These are phyloP conservation scores for Boletus subcaerulescens DNA, from an alignment of 768 basidiomycete species.

Conservation along the genomic window DNA sequence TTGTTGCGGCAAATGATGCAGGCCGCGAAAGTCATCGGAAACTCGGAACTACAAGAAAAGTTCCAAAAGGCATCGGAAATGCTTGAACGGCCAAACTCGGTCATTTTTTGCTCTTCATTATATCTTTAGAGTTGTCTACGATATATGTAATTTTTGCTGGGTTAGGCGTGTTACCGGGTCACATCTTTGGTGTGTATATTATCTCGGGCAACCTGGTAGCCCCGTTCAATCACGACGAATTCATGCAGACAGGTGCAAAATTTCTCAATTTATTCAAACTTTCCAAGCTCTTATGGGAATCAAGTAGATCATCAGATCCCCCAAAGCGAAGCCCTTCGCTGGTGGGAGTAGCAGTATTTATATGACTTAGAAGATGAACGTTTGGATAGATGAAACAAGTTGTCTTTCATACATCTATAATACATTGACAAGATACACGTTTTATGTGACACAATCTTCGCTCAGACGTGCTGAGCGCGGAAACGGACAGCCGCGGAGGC, in stretches of 20 bases:
- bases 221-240: too few relatives aligned
- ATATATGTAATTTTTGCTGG: not conserved
- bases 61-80: conserved; percentile 90
- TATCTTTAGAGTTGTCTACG: conserved; percentile 51
- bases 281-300: too few relatives aligned
- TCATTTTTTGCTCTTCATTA: conserved; percentile 86
- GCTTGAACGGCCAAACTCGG: conserved; percentile 91
- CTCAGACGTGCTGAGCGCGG: conserved; percentile 27
- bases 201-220: too few relatives aligned
- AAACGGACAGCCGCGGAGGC: conserved; percentile 57
- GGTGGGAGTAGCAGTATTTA: too few relatives aligned
- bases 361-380: not conserved
- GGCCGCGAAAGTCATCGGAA: conserved; percentile 95
- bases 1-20: conserved; percentile 94
- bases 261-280: too few relatives aligned
- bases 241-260: too few relatives aligned
- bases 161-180: not conserved
- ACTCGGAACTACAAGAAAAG: conserved; percentile 88
- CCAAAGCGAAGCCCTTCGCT: too few relatives aligned
- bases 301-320: too few relatives aligned
- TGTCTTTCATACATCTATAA: not conserved
- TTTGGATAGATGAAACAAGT: not conserved
- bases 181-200: not conserved
- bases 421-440: conserved; percentile 6
- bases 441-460: not conserved